Evolutionary conservation across 306 rosid species (phyloP).

Genomic region (Fragaria nilgerrensis): DNA sequence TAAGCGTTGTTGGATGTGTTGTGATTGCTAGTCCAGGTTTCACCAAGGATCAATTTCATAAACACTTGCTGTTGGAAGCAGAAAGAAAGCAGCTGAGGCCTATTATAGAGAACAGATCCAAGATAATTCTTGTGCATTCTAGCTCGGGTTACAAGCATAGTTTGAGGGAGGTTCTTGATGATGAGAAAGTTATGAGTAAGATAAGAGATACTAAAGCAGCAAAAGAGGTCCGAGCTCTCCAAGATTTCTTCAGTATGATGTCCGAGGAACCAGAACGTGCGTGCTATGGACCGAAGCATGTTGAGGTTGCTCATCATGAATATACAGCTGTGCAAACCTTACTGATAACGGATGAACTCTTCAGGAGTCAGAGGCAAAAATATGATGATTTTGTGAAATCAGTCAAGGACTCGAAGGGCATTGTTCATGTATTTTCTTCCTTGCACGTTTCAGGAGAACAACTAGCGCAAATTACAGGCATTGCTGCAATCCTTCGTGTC

Average conservation of each 20-base stretch:
- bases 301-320: constrained; percentile 92
- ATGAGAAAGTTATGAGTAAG: constrained; percentile 85
- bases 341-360: constrained; percentile 82
- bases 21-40: constrained; percentile 99
- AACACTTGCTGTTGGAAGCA: constrained; percentile 84
- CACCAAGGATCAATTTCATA: constrained; percentile 93
- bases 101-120: constrained; percentile 83
- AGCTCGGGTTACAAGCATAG: constrained; percentile 97
- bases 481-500: constrained; percentile 89
- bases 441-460: constrained; percentile 93
- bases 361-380: constrained; percentile 74
- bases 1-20: constrained; percentile 83
- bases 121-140: constrained; percentile 76
- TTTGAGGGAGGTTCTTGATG: constrained; percentile 85
- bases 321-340: constrained; percentile 73
- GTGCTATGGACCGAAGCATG: constrained; percentile 92
- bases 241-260: constrained; percentile 86
- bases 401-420: constrained; percentile 68
- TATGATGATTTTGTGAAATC: constrained; percentile 74
- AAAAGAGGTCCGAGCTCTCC: constrained; percentile 77
- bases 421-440: constrained; percentile 80
- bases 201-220: constrained; percentile 98
- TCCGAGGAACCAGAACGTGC: constrained; percentile 83
- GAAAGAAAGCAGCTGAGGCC: constrained; percentile 81
- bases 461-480: constrained; percentile 56